Conservation (phyloP, 257 asterid genomes). For the Gentiana dahurica region DNA sequence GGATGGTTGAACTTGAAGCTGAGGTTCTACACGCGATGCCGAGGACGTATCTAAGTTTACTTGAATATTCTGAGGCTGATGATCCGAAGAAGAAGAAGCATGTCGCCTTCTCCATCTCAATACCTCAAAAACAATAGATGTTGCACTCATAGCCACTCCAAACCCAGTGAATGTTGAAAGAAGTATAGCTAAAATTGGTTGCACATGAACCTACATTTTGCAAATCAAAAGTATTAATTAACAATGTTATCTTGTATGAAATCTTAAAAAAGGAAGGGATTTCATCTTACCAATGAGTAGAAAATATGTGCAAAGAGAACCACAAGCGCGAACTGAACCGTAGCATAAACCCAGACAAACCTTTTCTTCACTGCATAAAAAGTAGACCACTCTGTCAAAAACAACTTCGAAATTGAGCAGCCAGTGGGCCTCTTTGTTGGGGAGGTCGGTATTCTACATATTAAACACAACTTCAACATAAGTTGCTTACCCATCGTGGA, state of each 20-base stretch:
- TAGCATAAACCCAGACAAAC: slow-evolving; percentile 72
- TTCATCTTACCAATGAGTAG: slow-evolving; percentile 54
- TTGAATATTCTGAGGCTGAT: slow-evolving; percentile 22
- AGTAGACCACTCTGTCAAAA: slow-evolving; percentile 1
- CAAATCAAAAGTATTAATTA: not conserved
- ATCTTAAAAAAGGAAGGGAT: not conserved
- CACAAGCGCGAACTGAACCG: slow-evolving; percentile 55
- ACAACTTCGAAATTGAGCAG: too few relatives aligned
- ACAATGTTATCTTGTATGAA: not conserved
- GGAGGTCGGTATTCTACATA: not conserved
- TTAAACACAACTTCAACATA: not conserved
- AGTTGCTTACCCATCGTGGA: slow-evolving; percentile 64
- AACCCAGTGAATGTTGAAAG: slow-evolving; percentile 75
- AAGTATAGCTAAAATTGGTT: slow-evolving; percentile 55
- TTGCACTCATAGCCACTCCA: slow-evolving; percentile 76
- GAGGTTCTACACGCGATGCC: slow-evolving; percentile 23
- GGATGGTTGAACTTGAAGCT: slow-evolving; percentile 25
- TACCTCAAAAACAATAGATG: slow-evolving; percentile 47
- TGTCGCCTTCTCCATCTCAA: slow-evolving; percentile 50
- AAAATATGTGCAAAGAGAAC: slow-evolving; percentile 74
- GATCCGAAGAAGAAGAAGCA: slow-evolving; percentile 11
- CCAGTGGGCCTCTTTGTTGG: not conserved
- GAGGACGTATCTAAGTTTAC: slow-evolving; percentile 17
- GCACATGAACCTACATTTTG: slow-evolving; percentile 43
- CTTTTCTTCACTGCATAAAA: slow-evolving; percentile 48